Conservation (phyloP, 2,329 filamentous ascomycete genomes). For the Lachnellula hyalina region DNA sequence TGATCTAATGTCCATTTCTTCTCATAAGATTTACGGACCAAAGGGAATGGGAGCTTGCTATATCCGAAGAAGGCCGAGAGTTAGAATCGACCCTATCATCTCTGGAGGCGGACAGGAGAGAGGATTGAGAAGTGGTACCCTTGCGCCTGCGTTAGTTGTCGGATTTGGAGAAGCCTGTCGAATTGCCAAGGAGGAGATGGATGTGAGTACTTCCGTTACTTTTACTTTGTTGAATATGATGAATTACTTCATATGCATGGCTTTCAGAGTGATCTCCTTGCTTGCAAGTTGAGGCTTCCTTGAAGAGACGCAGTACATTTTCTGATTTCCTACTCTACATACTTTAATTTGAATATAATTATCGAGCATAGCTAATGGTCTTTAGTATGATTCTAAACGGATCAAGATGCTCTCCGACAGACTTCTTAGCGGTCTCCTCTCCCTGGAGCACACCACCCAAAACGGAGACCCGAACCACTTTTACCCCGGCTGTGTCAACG, state of each 20-base stretch:
- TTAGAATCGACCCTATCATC: constrained; percentile 93
- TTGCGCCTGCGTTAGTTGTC: constrained; percentile 82
- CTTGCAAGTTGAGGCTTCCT: constrained; percentile 33
- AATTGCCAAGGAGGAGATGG: constrained; percentile 83
- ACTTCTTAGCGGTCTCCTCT: constrained; percentile 73
- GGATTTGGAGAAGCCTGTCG: constrained; percentile 95
- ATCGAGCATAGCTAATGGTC: constrained; percentile 17
- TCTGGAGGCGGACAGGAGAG: constrained; percentile 94
- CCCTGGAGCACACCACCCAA: constrained; percentile 86
- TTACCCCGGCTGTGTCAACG: constrained; percentile 96
- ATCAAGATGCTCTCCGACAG: constrained; percentile 79
- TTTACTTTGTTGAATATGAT: constrained; percentile 51
- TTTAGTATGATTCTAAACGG: constrained; percentile 84
- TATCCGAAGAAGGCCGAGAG: constrained; percentile 83
- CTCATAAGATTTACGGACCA: constrained; percentile 97
- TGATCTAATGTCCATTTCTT: constrained; percentile 97
- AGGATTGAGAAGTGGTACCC: constrained; percentile 87
- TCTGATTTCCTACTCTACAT: constrained; percentile 19
- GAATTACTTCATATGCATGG: constrained; percentile 86
- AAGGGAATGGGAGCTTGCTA: constrained; percentile 97
- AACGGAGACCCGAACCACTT: constrained; percentile 81
- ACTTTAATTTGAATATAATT: constrained; percentile 22
- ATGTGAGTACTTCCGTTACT: constrained; percentile 54
- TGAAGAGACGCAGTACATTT: constrained; percentile 31
- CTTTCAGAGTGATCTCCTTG: constrained; percentile 68